Evolutionary conservation across 2,329 filamentous ascomycete species (phyloP).

Genomic region (Cercospora berteroae): DNA sequence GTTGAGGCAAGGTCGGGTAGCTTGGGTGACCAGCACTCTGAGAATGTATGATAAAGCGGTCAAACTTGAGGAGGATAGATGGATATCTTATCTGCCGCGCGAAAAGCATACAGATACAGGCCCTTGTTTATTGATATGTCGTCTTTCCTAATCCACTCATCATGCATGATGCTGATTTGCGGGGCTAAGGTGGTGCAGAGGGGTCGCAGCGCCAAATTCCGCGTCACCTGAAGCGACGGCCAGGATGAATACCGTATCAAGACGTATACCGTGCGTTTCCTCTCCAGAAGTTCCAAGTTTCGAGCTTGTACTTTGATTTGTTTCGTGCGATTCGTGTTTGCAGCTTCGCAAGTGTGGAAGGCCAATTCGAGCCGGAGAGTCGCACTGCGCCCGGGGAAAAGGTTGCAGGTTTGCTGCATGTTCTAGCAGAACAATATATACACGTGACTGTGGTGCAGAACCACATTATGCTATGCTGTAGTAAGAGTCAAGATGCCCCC

Average conservation of each 20-base stretch:
- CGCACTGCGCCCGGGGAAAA: background rate
- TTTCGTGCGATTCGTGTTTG: background rate
- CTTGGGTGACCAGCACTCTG: background rate
- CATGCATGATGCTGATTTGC: constrained; percentile 8
- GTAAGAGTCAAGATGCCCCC: constrained; percentile 4
- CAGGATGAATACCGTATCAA: background rate
- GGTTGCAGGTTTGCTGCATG: background rate
- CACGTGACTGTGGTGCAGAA: background rate
- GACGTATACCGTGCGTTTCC: background rate
- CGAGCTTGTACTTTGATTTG: background rate
- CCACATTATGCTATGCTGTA: background rate
- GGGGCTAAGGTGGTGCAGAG: constrained; percentile 3
- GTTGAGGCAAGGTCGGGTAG: background rate
- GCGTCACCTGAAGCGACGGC: background rate
- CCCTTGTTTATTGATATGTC: background rate
- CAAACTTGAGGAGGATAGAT: background rate
- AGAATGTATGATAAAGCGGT: background rate
- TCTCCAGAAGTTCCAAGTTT: background rate
- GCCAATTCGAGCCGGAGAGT: background rate
- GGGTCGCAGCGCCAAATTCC: background rate
- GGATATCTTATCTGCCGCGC: constrained; percentile 1
- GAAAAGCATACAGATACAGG: constrained; percentile 8
- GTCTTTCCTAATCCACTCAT: constrained; percentile 3
- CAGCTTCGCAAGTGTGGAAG: background rate
- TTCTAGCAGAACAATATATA: background rate